These are phyloP conservation scores for Adansonia gregorii DNA, from an alignment of 441 rosid species.

Conservation along the genomic window DNA sequence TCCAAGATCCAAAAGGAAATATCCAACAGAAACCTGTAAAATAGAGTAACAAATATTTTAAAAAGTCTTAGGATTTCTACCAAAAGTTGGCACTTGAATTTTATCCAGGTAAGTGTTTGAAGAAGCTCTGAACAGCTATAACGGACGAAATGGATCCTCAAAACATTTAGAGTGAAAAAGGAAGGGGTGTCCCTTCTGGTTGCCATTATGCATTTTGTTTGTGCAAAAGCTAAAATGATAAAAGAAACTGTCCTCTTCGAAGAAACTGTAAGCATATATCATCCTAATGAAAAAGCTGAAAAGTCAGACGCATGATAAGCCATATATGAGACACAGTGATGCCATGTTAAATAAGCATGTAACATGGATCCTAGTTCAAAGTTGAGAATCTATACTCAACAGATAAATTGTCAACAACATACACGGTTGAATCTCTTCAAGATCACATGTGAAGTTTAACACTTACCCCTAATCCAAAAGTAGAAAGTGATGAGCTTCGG, in stretches of 20 bases:
- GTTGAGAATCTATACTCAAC: neutral
- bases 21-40: slow-evolving; percentile 71
- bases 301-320: no score
- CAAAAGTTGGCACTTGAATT: neutral
- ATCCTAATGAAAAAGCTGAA: no score
- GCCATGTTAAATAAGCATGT: neutral
- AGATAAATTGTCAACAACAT: slow-evolving; percentile 7
- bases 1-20: slow-evolving; percentile 63
- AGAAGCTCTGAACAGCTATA: neutral
- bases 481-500: slow-evolving; percentile 38
- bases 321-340: neutral
- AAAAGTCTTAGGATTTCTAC: neutral
- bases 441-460: neutral
- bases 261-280: neutral
- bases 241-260: neutral
- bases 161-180: neutral
- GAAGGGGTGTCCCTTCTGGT: neutral
- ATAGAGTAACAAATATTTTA: neutral
- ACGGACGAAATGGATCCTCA: neutral
- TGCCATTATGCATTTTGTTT: neutral
- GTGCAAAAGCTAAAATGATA: neutral
- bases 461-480: slow-evolving; percentile 28
- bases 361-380: neutral
- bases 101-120: slow-evolving; percentile 3
- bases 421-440: neutral